These are phyloP conservation scores for Leccinum boreale DNA, from an alignment of 768 basidiomycete species.

Conservation along the genomic window DNA sequence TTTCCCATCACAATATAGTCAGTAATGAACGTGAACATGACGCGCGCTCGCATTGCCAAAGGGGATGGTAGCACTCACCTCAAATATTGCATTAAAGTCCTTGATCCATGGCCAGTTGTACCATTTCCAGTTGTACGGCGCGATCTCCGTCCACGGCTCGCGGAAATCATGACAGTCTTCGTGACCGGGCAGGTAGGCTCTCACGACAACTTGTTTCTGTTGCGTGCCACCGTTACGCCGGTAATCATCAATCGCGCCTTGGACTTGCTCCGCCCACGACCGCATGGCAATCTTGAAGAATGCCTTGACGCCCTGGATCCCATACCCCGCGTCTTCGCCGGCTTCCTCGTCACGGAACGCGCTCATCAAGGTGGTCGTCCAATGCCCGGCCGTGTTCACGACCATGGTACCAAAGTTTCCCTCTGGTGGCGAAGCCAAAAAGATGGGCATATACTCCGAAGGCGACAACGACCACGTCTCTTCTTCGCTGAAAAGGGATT, in stretches of 20 bases:
- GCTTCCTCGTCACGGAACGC: constrained; percentile 35
- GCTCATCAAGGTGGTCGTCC: constrained; percentile 57
- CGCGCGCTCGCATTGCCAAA: background rate
- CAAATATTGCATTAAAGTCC: constrained; percentile 55
- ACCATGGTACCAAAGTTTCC: constrained; percentile 60
- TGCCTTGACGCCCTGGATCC: constrained; percentile 50
- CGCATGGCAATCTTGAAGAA: constrained; percentile 60
- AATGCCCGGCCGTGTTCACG: constrained; percentile 65
- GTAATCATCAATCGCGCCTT: constrained; percentile 40
- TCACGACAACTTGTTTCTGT: constrained; percentile 47
- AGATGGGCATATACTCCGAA: constrained; percentile 48
- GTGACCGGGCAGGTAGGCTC: constrained; percentile 64
- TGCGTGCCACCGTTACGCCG: constrained; percentile 24
- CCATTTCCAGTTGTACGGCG: constrained; percentile 45
- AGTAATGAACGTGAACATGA: background rate
- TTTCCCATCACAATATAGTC: background rate
- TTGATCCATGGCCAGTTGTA: constrained; percentile 67
- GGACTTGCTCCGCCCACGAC: constrained; percentile 52
- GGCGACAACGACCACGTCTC: constrained; percentile 50
- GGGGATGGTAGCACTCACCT: constrained; percentile 38
- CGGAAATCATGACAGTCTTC: constrained; percentile 55
- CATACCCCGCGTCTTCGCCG: constrained; percentile 37
- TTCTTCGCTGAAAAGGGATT: constrained; percentile 54
- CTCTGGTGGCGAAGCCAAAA: constrained; percentile 43
- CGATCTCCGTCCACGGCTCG: constrained; percentile 45